Evolutionary conservation across 495 filamentous ascomycete genomes (phyloP).

Genomic region (Trichoderma reesei): DNA sequence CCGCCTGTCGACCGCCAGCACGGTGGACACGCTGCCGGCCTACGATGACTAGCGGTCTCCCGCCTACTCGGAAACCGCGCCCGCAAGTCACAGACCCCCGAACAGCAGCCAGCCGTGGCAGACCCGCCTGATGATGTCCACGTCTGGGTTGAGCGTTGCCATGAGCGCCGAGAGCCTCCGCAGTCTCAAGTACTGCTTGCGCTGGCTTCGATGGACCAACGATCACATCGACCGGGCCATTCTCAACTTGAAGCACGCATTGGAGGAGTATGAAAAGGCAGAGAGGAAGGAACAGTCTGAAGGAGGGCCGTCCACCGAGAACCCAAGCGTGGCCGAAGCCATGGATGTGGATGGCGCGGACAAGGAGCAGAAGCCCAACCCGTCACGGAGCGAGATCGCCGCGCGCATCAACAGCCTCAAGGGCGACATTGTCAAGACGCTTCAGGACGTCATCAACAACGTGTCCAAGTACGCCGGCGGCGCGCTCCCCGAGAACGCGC

Average conservation of each 20-base stretch:
- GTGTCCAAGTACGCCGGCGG: constrained; percentile 79
- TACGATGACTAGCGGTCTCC: constrained; percentile 71
- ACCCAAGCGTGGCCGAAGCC: constrained; percentile 17
- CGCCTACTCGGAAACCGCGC: constrained; percentile 49
- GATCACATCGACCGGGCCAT: constrained; percentile 61
- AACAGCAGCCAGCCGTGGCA: constrained; percentile 48
- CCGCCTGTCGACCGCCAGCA: constrained; percentile 35
- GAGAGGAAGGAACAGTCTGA: constrained; percentile 36
- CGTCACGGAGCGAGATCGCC: constrained; percentile 30
- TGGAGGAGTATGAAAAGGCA: constrained; percentile 65
- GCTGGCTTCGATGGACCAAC: constrained; percentile 67
- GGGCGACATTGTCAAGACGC: constrained; percentile 62
- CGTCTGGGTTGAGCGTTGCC: constrained; percentile 74
- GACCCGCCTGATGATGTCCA: constrained; percentile 68
- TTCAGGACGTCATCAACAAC: constrained; percentile 65
- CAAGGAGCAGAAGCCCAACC: constrained; percentile 18
- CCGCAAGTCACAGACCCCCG: constrained; percentile 13
- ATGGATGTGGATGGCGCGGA: constrained; percentile 17
- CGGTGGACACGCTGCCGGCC: constrained; percentile 61
- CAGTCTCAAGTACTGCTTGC: constrained; percentile 67
- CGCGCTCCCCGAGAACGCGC: constrained; percentile 74
- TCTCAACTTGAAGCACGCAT: constrained; percentile 52
- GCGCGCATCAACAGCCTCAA: constrained; percentile 58
- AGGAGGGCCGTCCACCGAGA: background rate
- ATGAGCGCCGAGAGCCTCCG: constrained; percentile 76